Evolutionary conservation across 371 early-diverging fungal genomes (phyloP), one percentile per base, ranked within the genome.

Genomic region (Zopfochytrium polystomum): DNA sequence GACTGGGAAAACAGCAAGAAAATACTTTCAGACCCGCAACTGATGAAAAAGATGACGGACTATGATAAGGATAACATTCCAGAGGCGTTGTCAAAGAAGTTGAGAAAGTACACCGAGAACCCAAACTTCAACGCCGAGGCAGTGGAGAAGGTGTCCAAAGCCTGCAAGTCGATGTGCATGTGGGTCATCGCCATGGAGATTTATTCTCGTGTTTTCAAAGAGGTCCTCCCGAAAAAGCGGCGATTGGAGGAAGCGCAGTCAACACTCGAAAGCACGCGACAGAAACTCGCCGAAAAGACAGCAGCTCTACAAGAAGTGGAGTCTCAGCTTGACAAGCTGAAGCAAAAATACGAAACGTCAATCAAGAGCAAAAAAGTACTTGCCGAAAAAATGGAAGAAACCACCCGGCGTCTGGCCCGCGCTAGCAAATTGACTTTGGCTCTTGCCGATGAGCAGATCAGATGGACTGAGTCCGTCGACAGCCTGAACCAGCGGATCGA

Each of bases 141-240:
- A 6, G 80, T 82, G 7, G 78, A 78, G 51, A 71, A 73, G 27
- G 81, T 78, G 1, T 76, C 79, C 3, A 75, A 67, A 45, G 83
- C 83, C 13, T 78, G 79, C 51, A 77, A 80, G 58, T 77, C 79
- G 42, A 70, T 82, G 65, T 77, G 76, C 45, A 76, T 77, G 76
- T 82, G 83, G 83, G 81, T 79, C 34, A 71, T 80, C 38, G 83
- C 83, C 2, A 78, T 82, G 80, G 83, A 82, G 18, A 66, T 80
- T 5, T 82, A 82, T 52, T 80, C 77, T 29, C 67, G 81, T 1
- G 81, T 82, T 2, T 78, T 72, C 64, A 81, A 81, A 47, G 79
- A 79, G 51, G 83, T 82, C 2, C 58, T 60, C 2, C 85, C 85
- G 25, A 77, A 84, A 61, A 48, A 73, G 15, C 67, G 77, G 49